These are phyloP conservation scores for Penicillium sp. DNA, from an alignment of 2,329 filamentous ascomycete species.

Conservation along the genomic window DNA sequence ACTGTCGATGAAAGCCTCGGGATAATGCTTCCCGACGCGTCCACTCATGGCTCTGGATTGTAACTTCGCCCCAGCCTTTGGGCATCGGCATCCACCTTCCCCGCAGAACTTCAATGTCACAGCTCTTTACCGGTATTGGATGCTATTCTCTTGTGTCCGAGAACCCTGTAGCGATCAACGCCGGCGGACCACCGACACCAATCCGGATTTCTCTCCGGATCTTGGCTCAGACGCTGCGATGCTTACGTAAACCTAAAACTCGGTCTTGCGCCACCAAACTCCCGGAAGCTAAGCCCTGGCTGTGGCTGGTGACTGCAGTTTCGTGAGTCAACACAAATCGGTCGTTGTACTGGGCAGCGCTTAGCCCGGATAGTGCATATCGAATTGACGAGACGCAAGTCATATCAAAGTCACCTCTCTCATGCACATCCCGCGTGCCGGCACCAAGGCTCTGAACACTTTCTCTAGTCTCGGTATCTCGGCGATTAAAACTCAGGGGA, in stretches of 20 bases:
- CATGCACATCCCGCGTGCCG: conserved; percentile 19
- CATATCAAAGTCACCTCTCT: conserved; percentile 3
- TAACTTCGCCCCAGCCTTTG: not conserved
- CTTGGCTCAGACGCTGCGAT: not conserved
- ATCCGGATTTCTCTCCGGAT: conserved; percentile 21
- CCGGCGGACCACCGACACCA: conserved; percentile 15
- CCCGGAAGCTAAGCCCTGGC: conserved; percentile 8
- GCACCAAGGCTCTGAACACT: conserved; percentile 14
- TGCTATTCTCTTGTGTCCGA: not conserved
- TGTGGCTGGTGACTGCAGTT: conserved; percentile 18
- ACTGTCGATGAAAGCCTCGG: conserved; percentile 1
- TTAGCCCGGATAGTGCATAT: not conserved
- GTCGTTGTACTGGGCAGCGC: not conserved
- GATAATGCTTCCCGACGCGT: conserved; percentile 1
- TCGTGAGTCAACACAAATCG: conserved; percentile 22
- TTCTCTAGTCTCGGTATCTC: conserved; percentile 15
- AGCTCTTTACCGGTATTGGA: not conserved
- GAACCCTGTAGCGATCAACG: not conserved
- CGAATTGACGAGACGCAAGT: not conserved
- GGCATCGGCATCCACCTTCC: conserved; percentile 6
- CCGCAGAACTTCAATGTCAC: not conserved
- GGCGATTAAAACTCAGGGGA: conserved; percentile 7
- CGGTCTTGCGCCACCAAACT: not conserved
- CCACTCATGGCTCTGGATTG: not conserved
- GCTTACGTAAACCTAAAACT: not conserved